Conservation (phyloP, 129 eudicot species). For the Erigeron canadensis region DNA sequence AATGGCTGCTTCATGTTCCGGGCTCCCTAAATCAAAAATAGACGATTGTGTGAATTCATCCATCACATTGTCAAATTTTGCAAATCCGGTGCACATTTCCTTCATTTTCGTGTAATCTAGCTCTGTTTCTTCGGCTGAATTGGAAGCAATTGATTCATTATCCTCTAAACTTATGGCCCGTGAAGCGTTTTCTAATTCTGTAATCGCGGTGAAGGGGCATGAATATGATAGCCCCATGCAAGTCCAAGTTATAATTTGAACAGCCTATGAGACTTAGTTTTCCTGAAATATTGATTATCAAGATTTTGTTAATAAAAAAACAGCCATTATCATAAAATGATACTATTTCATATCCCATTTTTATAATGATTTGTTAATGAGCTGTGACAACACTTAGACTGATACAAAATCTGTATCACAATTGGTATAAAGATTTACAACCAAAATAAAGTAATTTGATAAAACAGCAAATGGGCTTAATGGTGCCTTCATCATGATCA, state of each 20-base stretch:
- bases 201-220: slow-evolving; percentile 50
- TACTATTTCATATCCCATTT: too few species aligned
- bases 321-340: too few species aligned
- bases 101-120: slow-evolving; percentile 39
- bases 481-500: not conserved
- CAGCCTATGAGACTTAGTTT: slow-evolving; percentile 20
- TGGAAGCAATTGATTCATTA: slow-evolving; percentile 34
- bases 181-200: slow-evolving; percentile 51
- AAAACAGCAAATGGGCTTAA: not conserved
- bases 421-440: not conserved
- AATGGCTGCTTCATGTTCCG: slow-evolving; percentile 84
- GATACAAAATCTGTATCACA: slow-evolving; percentile 23
- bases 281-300: slow-evolving; percentile 37
- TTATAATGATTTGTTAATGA: slow-evolving; percentile 22
- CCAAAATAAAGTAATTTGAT: not conserved
- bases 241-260: slow-evolving; percentile 30
- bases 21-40: slow-evolving; percentile 48
- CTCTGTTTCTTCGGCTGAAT: slow-evolving; percentile 32
- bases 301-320: slow-evolving; percentile 19
- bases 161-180: slow-evolving; percentile 24
- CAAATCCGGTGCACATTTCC: slow-evolving; percentile 35
- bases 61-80: slow-evolving; percentile 42
- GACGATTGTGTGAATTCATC: slow-evolving; percentile 37
- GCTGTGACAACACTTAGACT: slow-evolving; percentile 30
- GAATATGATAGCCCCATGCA: slow-evolving; percentile 91